Percentiles rank a stretch among this genome's conserved stretches.
Evolutionary conservation across 306 rosid species (phyloP).

Genomic region (Lathyrus tuberosus): DNA sequence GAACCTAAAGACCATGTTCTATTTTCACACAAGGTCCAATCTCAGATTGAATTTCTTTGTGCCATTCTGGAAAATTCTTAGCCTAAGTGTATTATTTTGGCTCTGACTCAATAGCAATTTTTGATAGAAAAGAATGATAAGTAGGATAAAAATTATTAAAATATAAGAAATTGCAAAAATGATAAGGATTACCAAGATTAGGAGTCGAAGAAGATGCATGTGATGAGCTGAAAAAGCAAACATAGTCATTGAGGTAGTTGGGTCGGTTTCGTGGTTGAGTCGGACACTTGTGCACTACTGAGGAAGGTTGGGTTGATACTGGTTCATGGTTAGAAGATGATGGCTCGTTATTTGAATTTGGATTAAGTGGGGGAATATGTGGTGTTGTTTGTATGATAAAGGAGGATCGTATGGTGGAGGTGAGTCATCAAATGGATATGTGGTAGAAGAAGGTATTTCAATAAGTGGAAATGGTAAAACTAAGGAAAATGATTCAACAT

Average conservation of each 20-base stretch:
- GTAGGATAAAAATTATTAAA: background rate
- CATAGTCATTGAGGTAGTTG: background rate
- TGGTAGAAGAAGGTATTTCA: no score
- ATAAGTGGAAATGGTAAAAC: no score
- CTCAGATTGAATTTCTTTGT: background rate
- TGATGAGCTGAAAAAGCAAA: no score
- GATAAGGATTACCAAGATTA: background rate
- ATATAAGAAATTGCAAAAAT: conserved; percentile 1
- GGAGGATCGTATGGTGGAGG: no score
- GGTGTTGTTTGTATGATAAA: background rate
- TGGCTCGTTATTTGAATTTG: background rate
- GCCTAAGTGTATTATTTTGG: conserved; percentile 4
- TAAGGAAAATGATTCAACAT: no score
- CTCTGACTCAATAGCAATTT: background rate
- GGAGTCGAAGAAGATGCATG: background rate
- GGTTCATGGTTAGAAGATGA: background rate
- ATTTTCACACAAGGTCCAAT: background rate
- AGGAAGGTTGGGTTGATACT: background rate
- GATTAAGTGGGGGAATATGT: background rate
- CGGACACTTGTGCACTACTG: background rate
- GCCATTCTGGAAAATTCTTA: background rate
- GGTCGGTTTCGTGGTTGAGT: background rate
- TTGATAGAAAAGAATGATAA: background rate
- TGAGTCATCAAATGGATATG: no score
- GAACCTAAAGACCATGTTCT: conserved; percentile 3